Base-by-base conservation (phyloP, 1,284 basidiomycete species). In the Apiotrichum laibachii region DNA sequence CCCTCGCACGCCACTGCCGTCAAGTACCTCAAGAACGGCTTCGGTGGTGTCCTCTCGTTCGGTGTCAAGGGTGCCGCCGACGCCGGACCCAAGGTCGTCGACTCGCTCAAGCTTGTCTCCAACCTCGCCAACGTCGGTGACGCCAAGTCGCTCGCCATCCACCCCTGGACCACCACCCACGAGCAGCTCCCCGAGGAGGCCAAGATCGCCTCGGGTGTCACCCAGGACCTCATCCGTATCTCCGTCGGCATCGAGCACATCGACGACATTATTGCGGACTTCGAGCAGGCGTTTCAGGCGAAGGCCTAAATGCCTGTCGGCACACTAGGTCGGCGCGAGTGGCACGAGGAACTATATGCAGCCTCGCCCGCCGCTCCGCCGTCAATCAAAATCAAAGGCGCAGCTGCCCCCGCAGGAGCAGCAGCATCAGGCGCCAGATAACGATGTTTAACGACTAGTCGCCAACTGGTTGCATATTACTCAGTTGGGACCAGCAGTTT, bases 211-310 rank as follows among this genome's bases (percentile, higher is more conserved):
- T 82, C 87, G 2, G 92, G 91, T 34, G 89, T 93, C 16, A 88
- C 87, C 12, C 85, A 86, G 33, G 90, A 92, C 75, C 77, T 91
- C 53, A 88, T 92, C 68, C 84, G 89, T 62, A 85, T 91, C 70
- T 65, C 85, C 5, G 86, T 87, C 47, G 91, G 91, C n/a, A 90
- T 90, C 63, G 92, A 94, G 77, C 86, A 86, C 66, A 90, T 92
- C 69, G 82, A 82, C 43, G 89, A 92, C 71, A 92, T 92, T 72
- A 87, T 91, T 66, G 88, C 88, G 13, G 90, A 93, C 77, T 91
- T 93, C 72, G 85, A 86, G 63, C 82, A 83, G 60, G 86, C 86
- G 5, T 78, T 85, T 49, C 53, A 58, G 6, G 50, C 54, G 33
- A 54, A 54, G 53, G 54, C 54, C 39, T 55, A 55, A 43, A n/a